Evolutionary conservation across 1,139 yeast genomes (phyloP), one percentile per base, ranked within the genome.

Genomic region (Candida pseudoviswanathii): DNA sequence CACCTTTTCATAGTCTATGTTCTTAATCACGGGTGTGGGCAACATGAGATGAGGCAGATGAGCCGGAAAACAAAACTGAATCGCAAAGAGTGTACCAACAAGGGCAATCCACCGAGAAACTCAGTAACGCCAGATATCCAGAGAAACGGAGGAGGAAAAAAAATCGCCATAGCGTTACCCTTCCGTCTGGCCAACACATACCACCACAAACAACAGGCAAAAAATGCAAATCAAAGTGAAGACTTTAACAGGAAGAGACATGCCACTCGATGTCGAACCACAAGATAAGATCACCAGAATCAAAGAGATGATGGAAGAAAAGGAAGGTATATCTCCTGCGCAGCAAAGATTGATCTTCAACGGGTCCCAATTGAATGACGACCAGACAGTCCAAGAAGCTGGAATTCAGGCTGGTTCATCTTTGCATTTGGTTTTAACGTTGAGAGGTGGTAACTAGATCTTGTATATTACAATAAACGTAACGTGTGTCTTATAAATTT

Each of bases 271-370:
- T 58, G 82, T 90, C 45, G 94, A 88, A 59, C 85, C 90, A 45
- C 67, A 80, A 7, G 96, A 90, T 63, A 83, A 79, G 63, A 86
- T 92, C 53, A 82, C 85, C 57, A 82, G 89, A 47, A 85, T 94
- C 71, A 94, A 94, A 70, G 98, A 94, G 67, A 82, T 89, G 68
- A 84, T 94, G 75, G 98, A 94, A 68, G 97, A 94, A 64, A 89
- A 91, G 64, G 99, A 94, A 67, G 99, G 99, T 3, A 94, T 94
- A 51, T 97, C 98, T 3, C 98, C 99, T 22, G 84, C 90, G 31
- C 99, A 94, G 69, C 99, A 94, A 67, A 80, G 97, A 59, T 81
- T 94, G 57, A 87, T 94, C 62, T 91, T 83, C 70, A 86, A 89
- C 53, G 99, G 99, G 22, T 89, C 91, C 60, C 97, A 92, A 71